Base-by-base conservation (phyloP, 345 rosid genomes). In the Euphorbia tirucalli region DNA sequence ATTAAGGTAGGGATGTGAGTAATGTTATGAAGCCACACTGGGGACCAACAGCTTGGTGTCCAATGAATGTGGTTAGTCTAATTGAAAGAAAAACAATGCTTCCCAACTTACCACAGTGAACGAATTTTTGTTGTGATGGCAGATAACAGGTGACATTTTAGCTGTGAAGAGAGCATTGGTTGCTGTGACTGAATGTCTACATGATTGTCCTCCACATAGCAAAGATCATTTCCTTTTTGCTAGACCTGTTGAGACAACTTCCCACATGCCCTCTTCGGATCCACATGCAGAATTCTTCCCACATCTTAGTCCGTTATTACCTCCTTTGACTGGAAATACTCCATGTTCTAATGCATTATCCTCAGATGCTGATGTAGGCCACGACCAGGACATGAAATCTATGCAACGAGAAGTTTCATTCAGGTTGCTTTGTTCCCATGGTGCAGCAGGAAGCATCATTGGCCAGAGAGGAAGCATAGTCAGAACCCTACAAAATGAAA, bases 151-250 rank as follows among this genome's bases (percentile, higher is more conserved):
- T 28, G 67, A 64, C 19, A 72, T 72, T 10, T 83, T 86, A 74
- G 84, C 89, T 49, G 90, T 85, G 58, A 88, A 86, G 86, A 90
- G 85, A 74, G 96, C 91, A n/a, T 31, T 90, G 13, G 69, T 86
- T 56, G 83, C 76, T 60, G 87, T 90, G 56, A 83, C 91, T 5
- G 39, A 48, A 18, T 70, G 72, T 70, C 85, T 90, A 72, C 89
- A 84, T 59, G 69, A 61, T 44, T 76, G 56, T 64, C 82, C 84
- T 35, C 81, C 88, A 0, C 31, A 61, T 18, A 72, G 77, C n/a
- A 81, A 57, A 37, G 70, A 65, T 46, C 65, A 41, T 31, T 31
- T 62, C 27, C 64, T 27, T n/a, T 55, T 61, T n/a, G 56, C 37
- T 46, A 73, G 69, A 75, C 67, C 84, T 21, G 58, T 75, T 32